These are phyloP conservation scores for Edaphochlamys debaryana DNA, from an alignment of 139 green algal genomes.

Conservation along the genomic window DNA sequence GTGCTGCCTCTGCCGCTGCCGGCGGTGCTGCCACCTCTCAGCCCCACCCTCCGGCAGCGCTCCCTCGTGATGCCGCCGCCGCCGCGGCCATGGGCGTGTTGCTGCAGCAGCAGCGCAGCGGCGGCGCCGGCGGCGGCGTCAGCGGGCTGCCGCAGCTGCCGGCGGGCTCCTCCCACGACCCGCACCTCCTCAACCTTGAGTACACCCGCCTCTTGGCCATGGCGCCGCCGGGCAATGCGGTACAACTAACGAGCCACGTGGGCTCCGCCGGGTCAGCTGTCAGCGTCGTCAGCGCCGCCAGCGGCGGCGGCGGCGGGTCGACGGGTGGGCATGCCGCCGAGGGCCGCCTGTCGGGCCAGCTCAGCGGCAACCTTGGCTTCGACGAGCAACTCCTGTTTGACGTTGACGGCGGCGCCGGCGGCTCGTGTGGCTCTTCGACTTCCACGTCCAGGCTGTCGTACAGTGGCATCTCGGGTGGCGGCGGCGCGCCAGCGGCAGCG, in stretches of 20 bases:
- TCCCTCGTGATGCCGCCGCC: background rate
- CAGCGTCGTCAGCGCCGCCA: background rate
- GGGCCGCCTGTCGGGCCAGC: constrained; percentile 3
- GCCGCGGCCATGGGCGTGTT: background rate
- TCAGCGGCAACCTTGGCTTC: background rate
- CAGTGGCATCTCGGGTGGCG: background rate
- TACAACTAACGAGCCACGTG: background rate
- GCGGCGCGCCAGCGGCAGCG: background rate
- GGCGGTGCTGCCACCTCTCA: no score
- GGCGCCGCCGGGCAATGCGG: background rate
- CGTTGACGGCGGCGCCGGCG: background rate
- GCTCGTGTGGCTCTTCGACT: background rate
- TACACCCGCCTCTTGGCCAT: constrained; percentile 8
- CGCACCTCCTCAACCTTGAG: constrained; percentile 5
- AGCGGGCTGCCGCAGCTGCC: no score
- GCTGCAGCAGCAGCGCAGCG: background rate
- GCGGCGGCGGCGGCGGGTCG: background rate
- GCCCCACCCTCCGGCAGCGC: no score
- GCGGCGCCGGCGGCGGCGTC: background rate
- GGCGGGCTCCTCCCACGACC: background rate
- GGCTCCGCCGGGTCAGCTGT: background rate
- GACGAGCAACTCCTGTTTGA: constrained; percentile 26
- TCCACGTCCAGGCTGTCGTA: background rate
- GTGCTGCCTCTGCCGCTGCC: no score
- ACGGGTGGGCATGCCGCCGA: no score